Percentiles rank a stretch among this genome's conserved stretches.
phyloP scores from a whole-genome alignment of 164 flowering plant genomes.

The Cinnamomum micranthum region DNA sequence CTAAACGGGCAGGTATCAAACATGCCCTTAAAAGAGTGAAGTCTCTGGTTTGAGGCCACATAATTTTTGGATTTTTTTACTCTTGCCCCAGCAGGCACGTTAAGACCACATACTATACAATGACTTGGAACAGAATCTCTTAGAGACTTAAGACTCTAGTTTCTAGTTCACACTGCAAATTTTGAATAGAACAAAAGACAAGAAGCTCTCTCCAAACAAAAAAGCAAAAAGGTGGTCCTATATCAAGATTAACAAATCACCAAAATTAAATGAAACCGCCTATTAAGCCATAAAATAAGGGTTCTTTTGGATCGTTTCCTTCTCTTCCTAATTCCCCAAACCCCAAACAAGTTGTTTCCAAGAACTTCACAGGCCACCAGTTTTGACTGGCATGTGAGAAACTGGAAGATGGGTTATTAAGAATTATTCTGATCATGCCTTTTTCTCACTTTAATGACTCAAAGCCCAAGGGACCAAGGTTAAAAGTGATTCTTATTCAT shows the following conservation, averaged over 20 bases:
- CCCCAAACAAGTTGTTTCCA: background rate
- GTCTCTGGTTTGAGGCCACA: no score
- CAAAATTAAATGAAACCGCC: background rate
- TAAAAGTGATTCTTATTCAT: no score
- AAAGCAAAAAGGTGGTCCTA: background rate
- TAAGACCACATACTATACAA: no score
- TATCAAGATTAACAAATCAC: background rate
- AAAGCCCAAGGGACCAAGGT: no score
- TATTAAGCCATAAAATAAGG: background rate
- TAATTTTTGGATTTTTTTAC: no score
- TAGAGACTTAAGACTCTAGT: no score
- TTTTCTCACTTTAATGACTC: no score
- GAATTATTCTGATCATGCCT: background rate
- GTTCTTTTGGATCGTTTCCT: background rate
- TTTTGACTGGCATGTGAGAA: background rate
- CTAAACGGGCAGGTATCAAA: no score
- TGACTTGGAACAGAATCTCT: no score
- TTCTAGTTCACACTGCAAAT: no score
- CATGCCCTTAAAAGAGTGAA: no score
- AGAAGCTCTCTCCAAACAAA: background rate
- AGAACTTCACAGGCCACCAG: background rate
- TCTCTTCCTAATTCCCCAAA: background rate
- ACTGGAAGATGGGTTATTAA: background rate
- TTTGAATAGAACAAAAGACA: background rate
- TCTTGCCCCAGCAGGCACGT: no score